phyloP scores from a whole-genome alignment of 805 yeast genomes.

The Starmerella sirachaensis region DNA sequence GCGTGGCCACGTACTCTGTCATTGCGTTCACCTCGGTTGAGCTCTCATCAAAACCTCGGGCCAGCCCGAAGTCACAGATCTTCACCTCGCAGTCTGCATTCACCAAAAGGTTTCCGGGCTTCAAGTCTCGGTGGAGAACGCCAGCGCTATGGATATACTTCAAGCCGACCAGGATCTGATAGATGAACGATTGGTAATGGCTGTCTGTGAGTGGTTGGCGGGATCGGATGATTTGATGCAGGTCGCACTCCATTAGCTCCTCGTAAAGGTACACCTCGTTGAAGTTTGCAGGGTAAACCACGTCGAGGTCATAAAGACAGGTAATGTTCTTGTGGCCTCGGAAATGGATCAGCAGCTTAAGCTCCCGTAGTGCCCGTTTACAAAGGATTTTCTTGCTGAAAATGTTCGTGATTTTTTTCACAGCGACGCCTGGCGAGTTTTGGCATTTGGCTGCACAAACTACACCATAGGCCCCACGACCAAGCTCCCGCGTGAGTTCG shows the following conservation, averaged over 20 bases:
- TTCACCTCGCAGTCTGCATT: constrained; percentile 91
- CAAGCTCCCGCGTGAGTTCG: constrained; percentile 81
- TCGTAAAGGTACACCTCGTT: constrained; percentile 90
- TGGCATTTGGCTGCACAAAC: constrained; percentile 73
- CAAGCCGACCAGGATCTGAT: constrained; percentile 80
- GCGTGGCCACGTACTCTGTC: constrained; percentile 96
- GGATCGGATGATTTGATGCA: constrained; percentile 92
- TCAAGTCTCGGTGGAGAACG: constrained; percentile 83
- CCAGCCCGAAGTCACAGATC: constrained; percentile 89
- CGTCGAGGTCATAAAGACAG: constrained; percentile 86
- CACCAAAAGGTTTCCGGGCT: constrained; percentile 74
- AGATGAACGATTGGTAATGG: constrained; percentile 85
- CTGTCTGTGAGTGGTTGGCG: constrained; percentile 82
- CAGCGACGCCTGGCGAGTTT: constrained; percentile 78
- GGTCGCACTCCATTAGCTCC: constrained; percentile 97
- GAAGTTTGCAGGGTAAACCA: constrained; percentile 65
- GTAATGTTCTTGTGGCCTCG: constrained; percentile 95
- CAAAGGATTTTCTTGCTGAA: constrained; percentile 83
- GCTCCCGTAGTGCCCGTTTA: constrained; percentile 81
- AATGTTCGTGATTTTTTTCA: constrained; percentile 89
- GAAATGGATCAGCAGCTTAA: constrained; percentile 81
- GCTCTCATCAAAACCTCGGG: constrained; percentile 45
- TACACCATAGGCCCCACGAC: constrained; percentile 96
- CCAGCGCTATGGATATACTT: constrained; percentile 90
- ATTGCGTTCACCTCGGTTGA: constrained; percentile 37